phyloP scores from a whole-genome alignment of 116 monocot species.

The Thalassia testudinum region DNA sequence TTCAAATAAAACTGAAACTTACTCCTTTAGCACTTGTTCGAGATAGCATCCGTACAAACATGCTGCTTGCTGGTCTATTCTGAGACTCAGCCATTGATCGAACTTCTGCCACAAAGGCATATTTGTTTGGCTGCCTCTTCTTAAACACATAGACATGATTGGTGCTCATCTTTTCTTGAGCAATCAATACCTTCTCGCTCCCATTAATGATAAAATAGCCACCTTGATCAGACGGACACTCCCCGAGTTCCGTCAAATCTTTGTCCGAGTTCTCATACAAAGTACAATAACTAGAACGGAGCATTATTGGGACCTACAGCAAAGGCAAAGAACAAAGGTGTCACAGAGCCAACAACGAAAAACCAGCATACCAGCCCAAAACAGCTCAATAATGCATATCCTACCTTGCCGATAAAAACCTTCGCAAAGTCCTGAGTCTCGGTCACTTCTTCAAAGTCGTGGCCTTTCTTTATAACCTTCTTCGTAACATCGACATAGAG shows the following conservation, averaged over 20 bases:
- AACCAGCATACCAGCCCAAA: background rate
- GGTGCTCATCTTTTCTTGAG: conserved; percentile 98
- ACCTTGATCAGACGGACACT: conserved; percentile 96
- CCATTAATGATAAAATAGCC: conserved; percentile 99
- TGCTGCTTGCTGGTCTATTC: conserved; percentile 96
- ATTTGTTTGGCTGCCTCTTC: conserved; percentile 97
- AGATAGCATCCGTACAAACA: conserved; percentile 98
- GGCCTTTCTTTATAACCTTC: conserved; percentile 87
- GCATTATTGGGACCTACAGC: conserved; percentile 84
- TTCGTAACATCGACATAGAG: conserved; percentile 88
- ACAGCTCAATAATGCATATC: background rate
- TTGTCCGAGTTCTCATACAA: conserved; percentile 90
- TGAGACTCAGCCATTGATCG: conserved; percentile 93
- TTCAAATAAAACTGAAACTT: conserved; percentile 4
- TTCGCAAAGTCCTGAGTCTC: conserved; percentile 89
- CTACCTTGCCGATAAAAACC: conserved; percentile 94
- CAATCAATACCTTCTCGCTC: conserved; percentile 96
- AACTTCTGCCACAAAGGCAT: conserved; percentile 86
- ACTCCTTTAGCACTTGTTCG: conserved; percentile 97
- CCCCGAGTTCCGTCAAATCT: conserved; percentile 90
- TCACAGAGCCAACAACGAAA: no score
- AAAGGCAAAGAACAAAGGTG: background rate
- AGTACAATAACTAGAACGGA: conserved; percentile 91
- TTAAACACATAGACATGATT: conserved; percentile 98
- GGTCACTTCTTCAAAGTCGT: conserved; percentile 89